Conservation (phyloP, 2,329 filamentous ascomycete genomes). For the Colletotrichum phormii region DNA sequence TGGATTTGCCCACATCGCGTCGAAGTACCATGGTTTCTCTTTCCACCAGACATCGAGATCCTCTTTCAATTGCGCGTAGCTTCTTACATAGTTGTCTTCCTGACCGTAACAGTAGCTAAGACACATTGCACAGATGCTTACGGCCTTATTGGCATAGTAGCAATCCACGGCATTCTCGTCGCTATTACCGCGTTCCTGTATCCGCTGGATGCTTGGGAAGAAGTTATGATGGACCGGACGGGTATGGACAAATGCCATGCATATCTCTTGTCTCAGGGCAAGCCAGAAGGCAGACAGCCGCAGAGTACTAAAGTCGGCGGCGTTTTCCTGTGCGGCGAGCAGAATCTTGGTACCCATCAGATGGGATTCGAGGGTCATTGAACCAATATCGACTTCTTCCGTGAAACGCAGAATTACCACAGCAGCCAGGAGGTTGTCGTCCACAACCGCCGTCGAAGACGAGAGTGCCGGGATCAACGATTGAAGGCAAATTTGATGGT, state of each 20-base stretch:
- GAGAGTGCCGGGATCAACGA: constrained; percentile 43
- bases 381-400: constrained; percentile 41
- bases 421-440: constrained; percentile 45
- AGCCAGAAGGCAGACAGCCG: constrained; percentile 45
- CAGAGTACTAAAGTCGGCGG: constrained; percentile 43
- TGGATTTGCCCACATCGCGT: constrained; percentile 29
- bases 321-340: constrained; percentile 43
- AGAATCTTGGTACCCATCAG: constrained; percentile 45
- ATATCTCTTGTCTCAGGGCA: constrained; percentile 44
- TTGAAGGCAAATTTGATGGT: constrained; percentile 43
- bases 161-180: constrained; percentile 34
- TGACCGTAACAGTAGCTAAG: constrained; percentile 44
- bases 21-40: constrained; percentile 44
- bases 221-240: constrained; percentile 44
- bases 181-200: constrained; percentile 39
- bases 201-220: constrained; percentile 36
- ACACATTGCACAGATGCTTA: constrained; percentile 44
- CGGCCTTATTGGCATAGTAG: constrained; percentile 42
- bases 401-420: constrained; percentile 46
- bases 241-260: constrained; percentile 46
- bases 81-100: constrained; percentile 41
- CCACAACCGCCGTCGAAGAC: constrained; percentile 41
- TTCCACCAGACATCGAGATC: constrained; percentile 44
- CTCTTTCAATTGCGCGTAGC: constrained; percentile 40
- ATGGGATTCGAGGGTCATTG: constrained; percentile 40